Conservation (phyloP, 192 early-diverging fungal genomes). For the Entomortierella parvispora region DNA sequence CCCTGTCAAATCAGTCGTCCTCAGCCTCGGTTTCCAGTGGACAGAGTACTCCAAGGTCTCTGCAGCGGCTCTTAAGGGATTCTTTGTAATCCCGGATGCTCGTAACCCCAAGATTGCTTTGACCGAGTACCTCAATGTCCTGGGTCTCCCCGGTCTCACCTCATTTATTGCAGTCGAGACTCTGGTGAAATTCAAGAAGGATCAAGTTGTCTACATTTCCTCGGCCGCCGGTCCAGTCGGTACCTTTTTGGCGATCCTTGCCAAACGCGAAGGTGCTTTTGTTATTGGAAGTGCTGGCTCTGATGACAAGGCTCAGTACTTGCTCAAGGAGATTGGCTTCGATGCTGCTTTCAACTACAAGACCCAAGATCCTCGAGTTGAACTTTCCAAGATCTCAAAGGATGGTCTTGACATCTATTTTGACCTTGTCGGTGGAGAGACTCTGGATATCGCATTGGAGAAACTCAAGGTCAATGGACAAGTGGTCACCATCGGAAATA, state of each 20-base stretch:
- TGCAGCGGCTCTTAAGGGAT: slow-evolving; percentile 25
- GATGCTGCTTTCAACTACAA: slow-evolving; percentile 97
- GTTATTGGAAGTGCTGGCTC: slow-evolving; percentile 88
- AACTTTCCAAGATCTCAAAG: background rate
- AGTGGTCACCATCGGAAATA: slow-evolving; percentile 12
- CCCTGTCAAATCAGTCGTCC: slow-evolving; percentile 66
- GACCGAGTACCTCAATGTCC: background rate
- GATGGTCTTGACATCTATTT: slow-evolving; percentile 83
- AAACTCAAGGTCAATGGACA: slow-evolving; percentile 24
- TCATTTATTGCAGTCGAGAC: slow-evolving; percentile 56
- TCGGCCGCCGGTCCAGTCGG: slow-evolving; percentile 21
- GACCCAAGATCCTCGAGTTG: slow-evolving; percentile 25
- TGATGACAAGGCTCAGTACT: slow-evolving; percentile 83
- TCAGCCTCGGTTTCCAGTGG: slow-evolving; percentile 60
- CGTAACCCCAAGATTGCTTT: slow-evolving; percentile 53
- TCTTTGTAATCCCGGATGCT: slow-evolving; percentile 65
- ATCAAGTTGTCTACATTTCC: slow-evolving; percentile 75
- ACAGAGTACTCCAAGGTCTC: slow-evolving; percentile 54
- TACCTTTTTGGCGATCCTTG: slow-evolving; percentile 8
- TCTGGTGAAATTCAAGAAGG: slow-evolving; percentile 76
- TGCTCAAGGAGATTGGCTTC: slow-evolving; percentile 73
- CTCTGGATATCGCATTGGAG: slow-evolving; percentile 33
- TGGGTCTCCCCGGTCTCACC: slow-evolving; percentile 20
- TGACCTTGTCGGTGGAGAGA: slow-evolving; percentile 76
- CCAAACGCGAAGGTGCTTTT: slow-evolving; percentile 74